Evolutionary conservation across 306 rosid species (phyloP), one percentile per base, ranked within the genome.

Genomic region (Trichosanthes truncata): DNA sequence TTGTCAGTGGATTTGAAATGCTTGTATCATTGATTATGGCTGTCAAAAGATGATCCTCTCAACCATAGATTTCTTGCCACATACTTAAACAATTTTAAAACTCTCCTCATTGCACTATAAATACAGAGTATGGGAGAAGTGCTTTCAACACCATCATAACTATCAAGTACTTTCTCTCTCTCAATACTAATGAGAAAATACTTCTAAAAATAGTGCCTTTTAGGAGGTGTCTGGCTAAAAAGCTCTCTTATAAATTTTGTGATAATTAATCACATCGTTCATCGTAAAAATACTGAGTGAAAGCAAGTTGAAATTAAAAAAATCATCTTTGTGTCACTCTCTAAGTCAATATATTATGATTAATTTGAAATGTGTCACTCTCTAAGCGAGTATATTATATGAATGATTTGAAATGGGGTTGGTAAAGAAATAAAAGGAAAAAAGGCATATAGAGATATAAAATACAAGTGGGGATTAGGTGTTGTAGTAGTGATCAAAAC

Each of bases 381-480:
- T 10, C 66, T 26, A 12, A 23, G 1, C 29, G 9, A 55, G 33
- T 0, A 57, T 10, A 21, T 8, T 13, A n/a, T n/a, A n/a, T n/a
- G n/a, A n/a, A n/a, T n/a, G n/a, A n/a, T n/a, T n/a, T n/a, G n/a
- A 31, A 31, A 29, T 33, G 69, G n/a, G n/a, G 13, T 61, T 26
- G 38, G 67, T 61, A 61, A 59, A 59, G 65, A 59, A 51, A 9
- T 9, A 25, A 29, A 29, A 29, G 33, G 33, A 29, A 62, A 59
- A 21, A 13, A 3, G 36, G 74, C 74, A 66, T 9, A 8, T 13
- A 26, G 7, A 60, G 7, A 60, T 60, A 60, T 65, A 68, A 29
- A 68, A 40, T 40, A 68, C 33, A n/a, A 41, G 75, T 68, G 75
- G 53, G 75, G 15, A 40, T 68, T 66, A 36, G 74, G 74, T 66